Conservation (phyloP, 331 rosid species). For the Malus hybrid region DNA sequence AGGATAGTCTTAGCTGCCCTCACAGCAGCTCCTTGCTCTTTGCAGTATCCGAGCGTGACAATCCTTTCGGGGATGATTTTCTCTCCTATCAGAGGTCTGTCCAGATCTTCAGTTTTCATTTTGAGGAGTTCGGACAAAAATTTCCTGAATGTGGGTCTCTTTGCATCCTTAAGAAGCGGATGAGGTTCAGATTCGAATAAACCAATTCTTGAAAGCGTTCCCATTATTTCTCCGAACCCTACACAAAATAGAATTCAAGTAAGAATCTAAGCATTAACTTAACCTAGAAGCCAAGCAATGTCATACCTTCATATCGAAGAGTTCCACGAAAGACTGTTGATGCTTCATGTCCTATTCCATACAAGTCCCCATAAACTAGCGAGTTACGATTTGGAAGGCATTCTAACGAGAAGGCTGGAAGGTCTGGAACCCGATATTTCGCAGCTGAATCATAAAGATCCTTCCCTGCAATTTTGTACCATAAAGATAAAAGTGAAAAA, state of each 20-base stretch:
- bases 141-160: slow-evolving; percentile 47
- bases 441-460: slow-evolving; percentile 73
- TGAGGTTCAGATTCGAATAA: slow-evolving; percentile 49
- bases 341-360: slow-evolving; percentile 78
- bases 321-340: slow-evolving; percentile 89
- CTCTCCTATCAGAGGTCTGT: slow-evolving; percentile 40
- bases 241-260: neutral
- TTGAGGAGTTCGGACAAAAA: slow-evolving; percentile 62
- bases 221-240: slow-evolving; percentile 92
- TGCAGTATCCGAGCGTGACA: slow-evolving; percentile 51
- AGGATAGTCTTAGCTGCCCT: slow-evolving; percentile 77
- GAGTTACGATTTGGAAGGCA: slow-evolving; percentile 89
- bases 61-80: slow-evolving; percentile 45
- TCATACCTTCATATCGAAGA: slow-evolving; percentile 89
- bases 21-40: slow-evolving; percentile 48
- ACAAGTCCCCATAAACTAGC: slow-evolving; percentile 68
- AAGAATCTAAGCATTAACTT: neutral
- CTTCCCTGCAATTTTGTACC: slow-evolving; percentile 47
- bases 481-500: neutral
- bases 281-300: neutral
- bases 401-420: slow-evolving; percentile 93
- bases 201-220: slow-evolving; percentile 69
- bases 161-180: slow-evolving; percentile 43
- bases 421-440: slow-evolving; percentile 53
- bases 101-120: slow-evolving; percentile 21